These are phyloP conservation scores for Apophysomyces sp. DNA, from an alignment of 371 early-diverging fungal genomes.

Conservation along the genomic window DNA sequence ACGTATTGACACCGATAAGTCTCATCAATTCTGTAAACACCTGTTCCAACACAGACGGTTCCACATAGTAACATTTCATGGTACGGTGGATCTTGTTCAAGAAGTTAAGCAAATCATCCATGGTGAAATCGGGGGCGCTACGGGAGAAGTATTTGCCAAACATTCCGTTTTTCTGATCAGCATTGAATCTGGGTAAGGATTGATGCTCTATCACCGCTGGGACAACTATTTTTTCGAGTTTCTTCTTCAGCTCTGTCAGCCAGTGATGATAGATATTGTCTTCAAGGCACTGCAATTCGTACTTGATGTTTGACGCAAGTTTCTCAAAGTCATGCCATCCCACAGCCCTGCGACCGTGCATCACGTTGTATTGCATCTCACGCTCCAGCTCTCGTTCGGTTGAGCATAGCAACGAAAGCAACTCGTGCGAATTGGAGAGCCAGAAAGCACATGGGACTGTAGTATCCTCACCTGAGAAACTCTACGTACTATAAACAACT, in stretches of 20 bases:
- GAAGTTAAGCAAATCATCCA: constrained; percentile 91
- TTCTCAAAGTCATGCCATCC: constrained; percentile 64
- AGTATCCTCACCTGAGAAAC: constrained; percentile 56
- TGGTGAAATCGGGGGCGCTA: constrained; percentile 74
- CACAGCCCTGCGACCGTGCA: constrained; percentile 44
- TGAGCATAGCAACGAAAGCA: constrained; percentile 65
- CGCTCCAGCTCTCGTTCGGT: constrained; percentile 47
- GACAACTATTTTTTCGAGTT: constrained; percentile 88
- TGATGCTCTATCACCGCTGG: constrained; percentile 93
- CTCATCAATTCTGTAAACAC: constrained; percentile 88
- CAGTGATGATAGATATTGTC: constrained; percentile 76
- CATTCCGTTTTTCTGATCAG: constrained; percentile 81
- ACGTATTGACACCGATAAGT: constrained; percentile 88
- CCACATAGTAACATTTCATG: constrained; percentile 94
- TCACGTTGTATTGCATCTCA: constrained; percentile 45
- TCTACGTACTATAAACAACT: constrained; percentile 5
- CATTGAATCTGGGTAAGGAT: constrained; percentile 86
- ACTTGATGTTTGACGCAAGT: constrained; percentile 63
- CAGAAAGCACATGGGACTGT: constrained; percentile 80
- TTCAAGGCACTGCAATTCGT: constrained; percentile 65
- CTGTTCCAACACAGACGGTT: constrained; percentile 75
- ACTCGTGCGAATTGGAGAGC: constrained; percentile 93
- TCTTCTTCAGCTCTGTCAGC: constrained; percentile 94
- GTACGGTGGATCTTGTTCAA: constrained; percentile 89
- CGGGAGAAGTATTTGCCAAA: constrained; percentile 77